A percentile compares a stretch with the other conserved stretches of the same genome.
Evolutionary conservation across 345 rosid genomes (phyloP).

Genomic region (Diplotaxis tenuifolia): DNA sequence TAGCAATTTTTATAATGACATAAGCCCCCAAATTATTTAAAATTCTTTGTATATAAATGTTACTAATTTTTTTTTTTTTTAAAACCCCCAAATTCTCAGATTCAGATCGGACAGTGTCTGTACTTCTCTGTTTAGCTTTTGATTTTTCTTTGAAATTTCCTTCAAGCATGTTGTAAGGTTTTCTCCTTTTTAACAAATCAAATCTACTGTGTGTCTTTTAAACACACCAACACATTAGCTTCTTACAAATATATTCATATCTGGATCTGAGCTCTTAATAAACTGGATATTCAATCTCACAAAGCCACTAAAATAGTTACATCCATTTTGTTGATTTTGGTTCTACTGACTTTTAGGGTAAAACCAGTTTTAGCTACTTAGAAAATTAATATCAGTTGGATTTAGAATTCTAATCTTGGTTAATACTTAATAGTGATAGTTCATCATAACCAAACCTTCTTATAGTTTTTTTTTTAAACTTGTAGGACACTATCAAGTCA

Average conservation of each 20-base stretch:
- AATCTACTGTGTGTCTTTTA: constrained; percentile 27
- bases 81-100: no score
- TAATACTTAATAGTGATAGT: no score
- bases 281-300: neutral
- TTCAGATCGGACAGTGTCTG: no score
- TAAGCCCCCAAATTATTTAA: no score
- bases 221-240: constrained; percentile 1
- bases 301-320: neutral
- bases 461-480: no score
- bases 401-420: neutral
- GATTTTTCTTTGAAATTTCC: constrained; percentile 31
- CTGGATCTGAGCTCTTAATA: constrained; percentile 35
- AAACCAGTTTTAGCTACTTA: neutral
- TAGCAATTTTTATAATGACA: no score
- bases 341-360: neutral
- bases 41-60: no score
- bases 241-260: constrained; percentile 32
- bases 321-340: neutral
- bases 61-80: no score
- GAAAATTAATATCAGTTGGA: neutral
- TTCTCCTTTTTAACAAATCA: constrained; percentile 25
- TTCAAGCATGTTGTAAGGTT: constrained; percentile 30
- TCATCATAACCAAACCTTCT: no score
- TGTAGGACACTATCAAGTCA: no score
- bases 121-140: constrained; percentile 12